phyloP scores from a whole-genome alignment of 306 rosid species.

The Canavalia ensiformis region DNA sequence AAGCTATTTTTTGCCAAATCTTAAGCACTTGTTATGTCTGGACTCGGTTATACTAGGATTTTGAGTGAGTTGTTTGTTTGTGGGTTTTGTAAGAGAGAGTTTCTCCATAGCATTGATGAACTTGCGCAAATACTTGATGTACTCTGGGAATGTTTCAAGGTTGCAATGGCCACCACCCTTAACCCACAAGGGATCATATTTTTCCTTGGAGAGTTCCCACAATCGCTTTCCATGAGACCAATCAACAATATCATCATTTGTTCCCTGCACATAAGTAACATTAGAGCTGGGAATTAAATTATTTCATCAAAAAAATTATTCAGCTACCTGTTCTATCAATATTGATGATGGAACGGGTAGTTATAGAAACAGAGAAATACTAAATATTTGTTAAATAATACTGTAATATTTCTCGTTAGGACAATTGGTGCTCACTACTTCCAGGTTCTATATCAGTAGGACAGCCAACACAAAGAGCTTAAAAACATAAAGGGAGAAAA shows the following conservation, averaged over 20 bases:
- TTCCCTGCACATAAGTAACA: slow-evolving; percentile 72
- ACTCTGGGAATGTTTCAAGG: slow-evolving; percentile 95
- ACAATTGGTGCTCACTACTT: neutral
- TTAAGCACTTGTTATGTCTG: slow-evolving; percentile 90
- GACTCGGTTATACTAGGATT: slow-evolving; percentile 78
- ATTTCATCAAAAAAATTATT: neutral
- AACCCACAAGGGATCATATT: slow-evolving; percentile 95
- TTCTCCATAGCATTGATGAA: slow-evolving; percentile 94
- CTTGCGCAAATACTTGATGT: slow-evolving; percentile 90
- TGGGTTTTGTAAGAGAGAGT: slow-evolving; percentile 54
- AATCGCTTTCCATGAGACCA: slow-evolving; percentile 95
- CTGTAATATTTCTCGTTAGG: slow-evolving; percentile 3
- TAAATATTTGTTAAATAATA: neutral
- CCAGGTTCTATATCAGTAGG: slow-evolving; percentile 6
- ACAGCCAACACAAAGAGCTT: neutral
- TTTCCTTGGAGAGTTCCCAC: slow-evolving; percentile 98
- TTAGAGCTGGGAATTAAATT: slow-evolving; percentile 34
- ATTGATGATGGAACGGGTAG: neutral
- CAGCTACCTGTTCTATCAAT: neutral
- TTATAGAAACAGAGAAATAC: slow-evolving; percentile 11
- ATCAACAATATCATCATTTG: slow-evolving; percentile 91
- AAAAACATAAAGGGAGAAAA: slow-evolving; percentile 4
- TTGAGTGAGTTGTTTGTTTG: slow-evolving; percentile 69
- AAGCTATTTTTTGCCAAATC: slow-evolving; percentile 75
- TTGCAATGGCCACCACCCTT: slow-evolving; percentile 99